Conservation (phyloP, 139 green algal genomes). For the Volvox africanus region DNA sequence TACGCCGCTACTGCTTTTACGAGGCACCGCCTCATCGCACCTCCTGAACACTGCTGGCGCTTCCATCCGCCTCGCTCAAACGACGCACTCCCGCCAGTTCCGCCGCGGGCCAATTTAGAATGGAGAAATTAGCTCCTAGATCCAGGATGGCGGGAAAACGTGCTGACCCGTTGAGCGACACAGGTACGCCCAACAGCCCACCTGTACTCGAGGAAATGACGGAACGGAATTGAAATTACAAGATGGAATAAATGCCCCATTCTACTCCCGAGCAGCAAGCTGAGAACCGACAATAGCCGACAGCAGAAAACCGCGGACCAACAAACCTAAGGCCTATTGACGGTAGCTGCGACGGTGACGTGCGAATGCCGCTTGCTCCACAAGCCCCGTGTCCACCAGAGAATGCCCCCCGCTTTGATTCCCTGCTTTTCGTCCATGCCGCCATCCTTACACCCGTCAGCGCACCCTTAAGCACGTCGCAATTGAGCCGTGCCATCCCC, state of each 20-base stretch:
- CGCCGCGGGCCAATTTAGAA: conserved; percentile 37
- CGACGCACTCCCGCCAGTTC: conserved; percentile 24
- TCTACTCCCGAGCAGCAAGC: too few species aligned
- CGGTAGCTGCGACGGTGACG: too few species aligned
- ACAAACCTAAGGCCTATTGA: too few species aligned
- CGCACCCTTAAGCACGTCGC: conserved; percentile 33
- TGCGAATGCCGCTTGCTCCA: too few species aligned
- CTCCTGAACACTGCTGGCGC: not conserved
- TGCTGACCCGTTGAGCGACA: conserved; percentile 33
- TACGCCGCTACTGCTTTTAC: not conserved
- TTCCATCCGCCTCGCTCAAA: not conserved
- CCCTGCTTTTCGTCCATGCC: not conserved
- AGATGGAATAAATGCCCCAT: too few species aligned
- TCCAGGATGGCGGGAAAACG: conserved; percentile 44
- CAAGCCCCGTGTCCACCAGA: too few species aligned
- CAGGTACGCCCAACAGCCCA: conserved; percentile 30
- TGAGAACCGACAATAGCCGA: too few species aligned
- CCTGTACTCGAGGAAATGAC: not conserved
- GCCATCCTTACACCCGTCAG: not conserved
- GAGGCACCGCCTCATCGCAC: not conserved
- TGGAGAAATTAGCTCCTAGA: conserved; percentile 43
- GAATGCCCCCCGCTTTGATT: too few species aligned
- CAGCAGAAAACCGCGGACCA: too few species aligned
- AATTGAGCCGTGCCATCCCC: conserved; percentile 24
- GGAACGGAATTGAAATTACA: too few species aligned